Percentiles rank a stretch among this genome's conserved stretches.
Evolutionary conservation across 768 basidiomycete genomes (phyloP).

Genomic region (Xerocomellus intermedius): DNA sequence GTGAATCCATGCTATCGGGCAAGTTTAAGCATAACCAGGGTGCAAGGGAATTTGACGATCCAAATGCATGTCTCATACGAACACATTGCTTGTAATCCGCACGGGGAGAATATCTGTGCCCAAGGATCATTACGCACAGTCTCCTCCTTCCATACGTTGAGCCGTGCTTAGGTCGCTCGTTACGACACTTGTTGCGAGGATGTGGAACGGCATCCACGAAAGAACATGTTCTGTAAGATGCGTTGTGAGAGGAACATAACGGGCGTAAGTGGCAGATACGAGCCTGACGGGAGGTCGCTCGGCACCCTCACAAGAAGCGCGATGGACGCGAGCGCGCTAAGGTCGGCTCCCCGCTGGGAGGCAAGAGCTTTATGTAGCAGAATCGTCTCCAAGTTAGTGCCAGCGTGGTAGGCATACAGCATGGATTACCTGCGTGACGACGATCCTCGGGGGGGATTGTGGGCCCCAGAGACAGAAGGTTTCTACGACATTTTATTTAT

Average conservation of each 20-base stretch:
- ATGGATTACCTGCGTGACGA: slow-evolving; percentile 32
- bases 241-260: slow-evolving; percentile 11
- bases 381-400: slow-evolving; percentile 10
- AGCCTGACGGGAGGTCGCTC: slow-evolving; percentile 57
- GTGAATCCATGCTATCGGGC: not conserved
- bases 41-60: slow-evolving; percentile 3
- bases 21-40: not conserved
- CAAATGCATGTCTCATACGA: slow-evolving; percentile 15
- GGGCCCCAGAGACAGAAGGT: slow-evolving; percentile 28
- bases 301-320: slow-evolving; percentile 68
- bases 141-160: slow-evolving; percentile 59
- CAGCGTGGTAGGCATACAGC: slow-evolving; percentile 16
- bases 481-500: slow-evolving; percentile 30
- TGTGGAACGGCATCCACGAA: slow-evolving; percentile 57
- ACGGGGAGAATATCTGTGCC: slow-evolving; percentile 9
- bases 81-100: slow-evolving; percentile 8
- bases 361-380: slow-evolving; percentile 27
- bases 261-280: slow-evolving; percentile 2
- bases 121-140: slow-evolving; percentile 18
- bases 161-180: slow-evolving; percentile 72
- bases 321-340: slow-evolving; percentile 64
- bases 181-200: slow-evolving; percentile 72
- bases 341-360: slow-evolving; percentile 46
- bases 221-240: slow-evolving; percentile 26
- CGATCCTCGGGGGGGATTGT: slow-evolving; percentile 32